phyloP scores from a whole-genome alignment of 116 monocot species.

The Thalassia testudinum region DNA sequence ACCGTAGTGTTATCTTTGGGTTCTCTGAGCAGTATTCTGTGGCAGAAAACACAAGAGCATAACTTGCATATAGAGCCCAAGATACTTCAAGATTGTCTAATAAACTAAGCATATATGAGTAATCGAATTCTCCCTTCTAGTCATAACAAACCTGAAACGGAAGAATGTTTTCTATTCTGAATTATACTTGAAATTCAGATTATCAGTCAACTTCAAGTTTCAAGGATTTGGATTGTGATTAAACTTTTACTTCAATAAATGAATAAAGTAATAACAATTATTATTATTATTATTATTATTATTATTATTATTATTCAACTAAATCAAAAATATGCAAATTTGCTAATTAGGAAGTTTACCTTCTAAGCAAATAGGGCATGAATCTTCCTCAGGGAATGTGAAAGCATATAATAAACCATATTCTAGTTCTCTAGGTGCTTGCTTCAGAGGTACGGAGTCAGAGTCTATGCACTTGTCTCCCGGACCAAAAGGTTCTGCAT shows the following conservation, averaged over 20 bases:
- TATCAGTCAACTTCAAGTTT: not conserved
- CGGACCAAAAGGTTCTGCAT: slow-evolving; percentile 12
- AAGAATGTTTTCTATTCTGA: not conserved
- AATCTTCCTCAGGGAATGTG: slow-evolving; percentile 72
- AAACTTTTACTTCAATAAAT: not conserved
- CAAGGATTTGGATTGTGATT: not conserved
- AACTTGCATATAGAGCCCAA: not conserved
- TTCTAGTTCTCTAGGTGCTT: slow-evolving; percentile 9
- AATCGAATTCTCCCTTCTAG: not conserved
- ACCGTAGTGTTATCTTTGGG: slow-evolving; percentile 26
- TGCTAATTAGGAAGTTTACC: slow-evolving; percentile 14
- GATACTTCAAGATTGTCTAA: not conserved
- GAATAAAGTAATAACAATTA: not conserved
- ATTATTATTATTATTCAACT: not conserved
- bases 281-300: not conserved
- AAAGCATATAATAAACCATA: slow-evolving; percentile 21
- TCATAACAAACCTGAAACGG: not conserved
- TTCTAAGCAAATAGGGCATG: slow-evolving; percentile 91
- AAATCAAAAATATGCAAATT: not conserved
- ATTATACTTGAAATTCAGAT: not conserved
- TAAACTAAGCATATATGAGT: not conserved
- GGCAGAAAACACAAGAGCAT: not conserved
- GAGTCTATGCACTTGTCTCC: slow-evolving; percentile 11
- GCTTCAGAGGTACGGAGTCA: slow-evolving; percentile 17
- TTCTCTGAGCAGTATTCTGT: slow-evolving; percentile 46